Evolutionary conservation across 306 rosid species (phyloP), one percentile per base, ranked within the genome.

Genomic region (Ziziphus jujuba): DNA sequence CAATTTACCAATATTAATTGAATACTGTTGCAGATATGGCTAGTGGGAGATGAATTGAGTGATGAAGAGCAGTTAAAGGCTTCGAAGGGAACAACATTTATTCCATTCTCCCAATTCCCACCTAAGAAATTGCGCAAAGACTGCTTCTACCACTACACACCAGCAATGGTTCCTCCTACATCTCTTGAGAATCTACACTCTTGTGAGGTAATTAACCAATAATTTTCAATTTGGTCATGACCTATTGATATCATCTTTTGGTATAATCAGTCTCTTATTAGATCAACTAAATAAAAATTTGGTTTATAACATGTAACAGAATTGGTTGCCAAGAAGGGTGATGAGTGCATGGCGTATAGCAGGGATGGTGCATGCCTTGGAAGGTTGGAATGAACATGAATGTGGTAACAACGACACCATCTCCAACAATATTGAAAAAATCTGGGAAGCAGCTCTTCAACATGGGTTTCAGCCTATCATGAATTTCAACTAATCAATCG

Each of bases 261-360:
- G n/a, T n/a, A 28, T 28, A 28, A 28, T 28, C n/a, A n/a, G 4
- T 28, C 33, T 28, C 33, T 28, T 28, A 28, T 28, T 28, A 12
- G 2, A 28, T 48, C n/a, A n/a, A n/a, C n/a, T n/a, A n/a, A n/a
- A n/a, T n/a, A n/a, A n/a, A n/a, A n/a, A 13, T 23, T 14, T 22
- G 5, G 9, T 19, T 23, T 44, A 1, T n/a, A 17, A 6, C 25
- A 1, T 21, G 1, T 1, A 7, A 50, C 59, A 80, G 80, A 81
- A 81, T 17, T 89, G 97, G 98, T 50, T 92, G 20, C 87, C 89
- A 28, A 86, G 96, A 69, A 84, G 88, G 53, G 93, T 83, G 65
- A 89, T 92, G 93, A 90, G 96, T 59, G 97, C 91, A 0, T 84
- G 87, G 85, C 83, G 92, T 3, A 63, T 89, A 5, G 97, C 89